These are phyloP conservation scores for Xylaria nigripes DNA, from an alignment of 495 filamentous ascomycete genomes.

Conservation along the genomic window DNA sequence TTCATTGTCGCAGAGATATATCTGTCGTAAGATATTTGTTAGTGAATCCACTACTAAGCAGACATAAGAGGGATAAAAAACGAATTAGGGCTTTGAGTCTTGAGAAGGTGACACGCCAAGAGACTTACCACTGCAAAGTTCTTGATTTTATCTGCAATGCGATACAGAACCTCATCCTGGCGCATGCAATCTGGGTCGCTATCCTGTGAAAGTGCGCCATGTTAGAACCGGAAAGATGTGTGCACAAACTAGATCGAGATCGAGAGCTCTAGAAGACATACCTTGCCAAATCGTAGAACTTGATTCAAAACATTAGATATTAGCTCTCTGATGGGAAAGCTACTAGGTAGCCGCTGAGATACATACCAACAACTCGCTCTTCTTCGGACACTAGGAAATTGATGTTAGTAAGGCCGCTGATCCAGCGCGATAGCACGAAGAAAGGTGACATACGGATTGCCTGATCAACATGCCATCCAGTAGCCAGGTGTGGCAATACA, in stretches of 20 bases:
- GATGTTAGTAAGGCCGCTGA: constrained; percentile 1
- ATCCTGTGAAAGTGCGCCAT: constrained; percentile 43
- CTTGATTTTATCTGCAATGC: constrained; percentile 77
- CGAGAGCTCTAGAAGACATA: neutral
- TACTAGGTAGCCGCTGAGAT: constrained; percentile 53
- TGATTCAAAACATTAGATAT: neutral
- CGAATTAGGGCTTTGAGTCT: neutral
- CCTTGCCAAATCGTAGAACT: constrained; percentile 12
- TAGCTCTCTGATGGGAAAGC: neutral
- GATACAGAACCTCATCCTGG: constrained; percentile 89
- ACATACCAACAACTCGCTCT: constrained; percentile 84
- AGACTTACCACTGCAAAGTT: constrained; percentile 73
- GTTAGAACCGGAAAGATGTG: constrained; percentile 39
- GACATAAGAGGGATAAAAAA: no score
- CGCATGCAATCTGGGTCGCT: constrained; percentile 59
- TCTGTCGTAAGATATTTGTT: neutral
- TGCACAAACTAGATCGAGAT: neutral
- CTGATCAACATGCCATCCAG: constrained; percentile 95
- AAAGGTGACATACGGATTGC: constrained; percentile 49
- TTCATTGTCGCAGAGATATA: constrained; percentile 92
- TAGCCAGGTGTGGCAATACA: constrained; percentile 83
- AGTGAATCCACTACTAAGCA: neutral
- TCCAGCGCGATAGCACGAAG: neutral
- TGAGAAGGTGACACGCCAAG: neutral
- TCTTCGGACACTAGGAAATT: constrained; percentile 58